Evolutionary conservation across 1,284 basidiomycete genomes (phyloP), one percentile per base, ranked within the genome.

Genomic region (Inonotus obliquus): DNA sequence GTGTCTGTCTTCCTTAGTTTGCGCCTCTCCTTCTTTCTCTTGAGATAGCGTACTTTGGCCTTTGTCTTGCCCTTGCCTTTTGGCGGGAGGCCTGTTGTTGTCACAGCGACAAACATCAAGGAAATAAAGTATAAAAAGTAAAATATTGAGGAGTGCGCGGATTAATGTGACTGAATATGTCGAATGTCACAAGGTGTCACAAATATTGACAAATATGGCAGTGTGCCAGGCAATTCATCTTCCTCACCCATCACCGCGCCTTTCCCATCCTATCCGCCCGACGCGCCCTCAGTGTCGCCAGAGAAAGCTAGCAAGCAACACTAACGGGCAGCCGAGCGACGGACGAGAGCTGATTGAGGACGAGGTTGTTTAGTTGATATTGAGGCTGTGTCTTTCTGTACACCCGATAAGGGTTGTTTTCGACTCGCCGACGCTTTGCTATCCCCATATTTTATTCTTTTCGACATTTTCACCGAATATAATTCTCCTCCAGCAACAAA

Each of bases 21-120:
- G 70, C 81, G 77, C 57, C 82, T 79, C 59, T 82, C 79, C 67
- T 82, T 82, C 73, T 90, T 90, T 59, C 82, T 81, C 66, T 83
- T 83, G 39, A 88, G 75, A 71, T 90, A 89, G 60, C 83, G 76
- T 67, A 82, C 74, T 71, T 89, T 86, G 5, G 84, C 81, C 44
- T 79, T 83, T 0, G 83, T 83, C 72, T 85, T 80, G 61, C 67
- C 72, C 74, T 77, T n/a, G 5, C 7, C 21, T 4, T 19, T n/a
- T 5, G n/a, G 9, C 11, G 32, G 41, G 21, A 29, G 54, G 29
- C n/a, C 7, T 14, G 13, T 17, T 21, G 19, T 14, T 27, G 54
- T 19, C 29, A 52, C 60, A 7, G 54, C 54, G 27, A 57, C 38
- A 38, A 37, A 38, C 60, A 56, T 61, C 45, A 35, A 35, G 32